Base-by-base conservation (phyloP, 2,329 filamentous ascomycete genomes). In the Fusarium incarnatum region DNA sequence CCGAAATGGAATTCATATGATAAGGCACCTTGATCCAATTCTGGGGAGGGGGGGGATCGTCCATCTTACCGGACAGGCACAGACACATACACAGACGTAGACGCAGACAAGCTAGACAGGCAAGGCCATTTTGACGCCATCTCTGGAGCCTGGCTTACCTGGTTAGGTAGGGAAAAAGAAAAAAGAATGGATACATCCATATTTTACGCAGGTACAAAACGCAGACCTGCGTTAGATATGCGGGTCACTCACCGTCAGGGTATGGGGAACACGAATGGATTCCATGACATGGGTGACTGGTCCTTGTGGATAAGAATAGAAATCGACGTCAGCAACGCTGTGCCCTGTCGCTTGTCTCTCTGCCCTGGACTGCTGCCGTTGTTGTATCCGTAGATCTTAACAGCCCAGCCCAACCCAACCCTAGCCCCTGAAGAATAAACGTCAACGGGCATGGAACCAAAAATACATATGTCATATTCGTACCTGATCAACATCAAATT, bases 41-140 rank as follows among this genome's bases (percentile, higher is more conserved):
- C 70, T 67, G 64, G 68, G 68, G 67, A 60, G 64, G 68, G 68
- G 67, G 56, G 67, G 61, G 68, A 72, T 71, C 68, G 60, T 47
- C 68, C 68, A 71, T 71, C 60, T 67, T 70, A 25, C 69, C 56
- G 57, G 57, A 28, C 45, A 37, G 34, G 18, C 34, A 37, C 34
- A 37, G 34, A 7, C 34, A 9, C 32, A 34, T 9, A 18, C 32
- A 9, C 32, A 34, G 16, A 34, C 32, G 0, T 5, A 37, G 34
- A 37, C 34, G 10, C 9, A 37, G 34, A 37, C 34, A n/a, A n/a
- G 9, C 34, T 37, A 37, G 34, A 37, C 34, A 44, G 53, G 32
- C 18, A 50, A 60, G 60, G 55, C 56, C 69, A 45, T 57, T 45
- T 72, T 72, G 70, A 68, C 70, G 64, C 67, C 67, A 73, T 69